Conservation (phyloP, 2,329 filamentous ascomycete species). For the Penicillium italicum region DNA sequence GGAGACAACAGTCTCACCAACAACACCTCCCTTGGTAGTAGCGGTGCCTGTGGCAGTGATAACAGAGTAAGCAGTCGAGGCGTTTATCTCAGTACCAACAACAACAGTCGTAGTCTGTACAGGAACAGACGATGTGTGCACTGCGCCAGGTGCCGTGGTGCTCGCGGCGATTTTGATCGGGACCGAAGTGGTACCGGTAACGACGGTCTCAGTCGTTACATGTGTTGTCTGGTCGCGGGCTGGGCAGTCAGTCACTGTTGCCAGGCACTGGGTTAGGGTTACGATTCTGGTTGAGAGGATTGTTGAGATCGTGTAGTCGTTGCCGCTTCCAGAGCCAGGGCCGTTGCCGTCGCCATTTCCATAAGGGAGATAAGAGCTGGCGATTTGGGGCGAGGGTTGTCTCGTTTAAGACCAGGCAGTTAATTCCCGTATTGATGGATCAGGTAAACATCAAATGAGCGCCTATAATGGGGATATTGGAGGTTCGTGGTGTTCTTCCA, state of each 20-base stretch:
- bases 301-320: conserved; percentile 10
- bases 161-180: neutral
- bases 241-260: conserved; percentile 16
- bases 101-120: neutral
- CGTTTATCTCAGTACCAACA: neutral
- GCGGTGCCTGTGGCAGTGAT: neutral
- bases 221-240: conserved; percentile 14
- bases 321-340: too few species aligned
- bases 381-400: conserved; percentile 3
- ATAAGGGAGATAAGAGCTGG: too few species aligned
- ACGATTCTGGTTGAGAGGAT: conserved; percentile 11
- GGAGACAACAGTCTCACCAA: neutral
- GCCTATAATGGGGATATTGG: neutral
- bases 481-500: neutral
- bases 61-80: neutral
- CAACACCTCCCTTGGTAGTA: neutral
- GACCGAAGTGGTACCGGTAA: conserved; percentile 17
- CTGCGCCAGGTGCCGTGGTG: neutral
- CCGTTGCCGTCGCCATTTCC: too few species aligned
- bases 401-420: neutral
- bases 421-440: neutral
- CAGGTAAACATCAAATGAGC: neutral
- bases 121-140: neutral
- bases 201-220: conserved; percentile 17
- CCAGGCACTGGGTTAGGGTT: conserved; percentile 15